Conservation (phyloP, 805 yeast genomes). For the Nakazawaea pomicola region DNA sequence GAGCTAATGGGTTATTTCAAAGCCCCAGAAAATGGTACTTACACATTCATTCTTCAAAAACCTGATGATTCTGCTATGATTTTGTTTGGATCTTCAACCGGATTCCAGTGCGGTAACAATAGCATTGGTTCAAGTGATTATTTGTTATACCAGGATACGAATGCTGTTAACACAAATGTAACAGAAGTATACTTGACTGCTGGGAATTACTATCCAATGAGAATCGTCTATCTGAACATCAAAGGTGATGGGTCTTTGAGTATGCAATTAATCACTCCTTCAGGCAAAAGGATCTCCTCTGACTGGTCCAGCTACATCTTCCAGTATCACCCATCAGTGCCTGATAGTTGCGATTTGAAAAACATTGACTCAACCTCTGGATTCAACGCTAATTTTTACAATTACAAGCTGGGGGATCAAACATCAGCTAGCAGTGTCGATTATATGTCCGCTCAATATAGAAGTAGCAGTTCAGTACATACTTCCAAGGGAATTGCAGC, state of each 20-base stretch:
- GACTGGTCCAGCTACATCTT: background rate
- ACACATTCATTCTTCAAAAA: background rate
- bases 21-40: background rate
- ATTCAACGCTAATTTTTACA: background rate
- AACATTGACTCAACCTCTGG: background rate
- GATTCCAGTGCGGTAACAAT: background rate
- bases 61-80: background rate
- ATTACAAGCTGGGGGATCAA: background rate
- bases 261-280: background rate
- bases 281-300: background rate
- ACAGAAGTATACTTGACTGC: too few species aligned
- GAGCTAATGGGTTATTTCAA: background rate
- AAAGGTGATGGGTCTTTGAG: background rate
- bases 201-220: background rate
- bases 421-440: background rate
- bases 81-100: background rate
- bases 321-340: background rate
- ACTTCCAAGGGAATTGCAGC: background rate
- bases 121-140: background rate
- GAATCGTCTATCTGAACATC: background rate
- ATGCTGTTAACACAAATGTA: background rate
- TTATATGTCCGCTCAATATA: background rate
- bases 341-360: background rate
- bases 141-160: background rate
- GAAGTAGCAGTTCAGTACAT: background rate